A percentile compares a stretch with the other conserved stretches of the same genome.
These are phyloP conservation scores for Plasmodium yoelii DNA, from an alignment of 169 alveolate genomes.

Conservation along the genomic window DNA sequence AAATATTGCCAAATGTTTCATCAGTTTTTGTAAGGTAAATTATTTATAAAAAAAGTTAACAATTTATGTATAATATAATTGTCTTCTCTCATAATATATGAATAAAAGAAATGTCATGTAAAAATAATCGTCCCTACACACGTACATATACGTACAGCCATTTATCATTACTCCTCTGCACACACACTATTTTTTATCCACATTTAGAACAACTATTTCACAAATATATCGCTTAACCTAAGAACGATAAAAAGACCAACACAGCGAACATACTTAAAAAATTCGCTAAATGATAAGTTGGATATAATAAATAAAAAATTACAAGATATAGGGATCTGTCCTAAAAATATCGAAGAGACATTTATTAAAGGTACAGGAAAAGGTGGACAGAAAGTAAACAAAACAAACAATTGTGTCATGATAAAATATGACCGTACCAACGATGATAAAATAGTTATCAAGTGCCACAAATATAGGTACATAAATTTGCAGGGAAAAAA, in stretches of 20 bases:
- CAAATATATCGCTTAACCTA: background rate
- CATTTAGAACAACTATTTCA: conserved; percentile 8
- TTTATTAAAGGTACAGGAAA: conserved; percentile 90
- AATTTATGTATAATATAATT: background rate
- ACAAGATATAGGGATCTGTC: conserved; percentile 65
- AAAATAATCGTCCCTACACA: no score
- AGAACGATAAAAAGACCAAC: background rate
- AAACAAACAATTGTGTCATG: conserved; percentile 89
- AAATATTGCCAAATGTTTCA: conserved; percentile 12
- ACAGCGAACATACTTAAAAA: conserved; percentile 47
- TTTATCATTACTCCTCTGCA: background rate
- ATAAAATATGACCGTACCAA: conserved; percentile 76
- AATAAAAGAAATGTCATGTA: no score
- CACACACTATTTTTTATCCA: background rate
- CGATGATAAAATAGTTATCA: conserved; percentile 77
- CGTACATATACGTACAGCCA: background rate
- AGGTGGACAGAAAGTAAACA: conserved; percentile 93
- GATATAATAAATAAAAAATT: conserved; percentile 65
- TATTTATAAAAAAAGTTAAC: background rate
- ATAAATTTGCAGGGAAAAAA: background rate
- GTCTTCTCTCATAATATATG: background rate
- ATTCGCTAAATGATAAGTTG: conserved; percentile 44
- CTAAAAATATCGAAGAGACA: conserved; percentile 80
- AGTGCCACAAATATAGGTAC: conserved; percentile 79
- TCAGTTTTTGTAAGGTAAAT: conserved; percentile 33